A percentile compares a stretch with the other conserved stretches of the same genome.
Evolutionary conservation across 176 grass and related monocot species (phyloP).

Genomic region (Oryza meyeriana): DNA sequence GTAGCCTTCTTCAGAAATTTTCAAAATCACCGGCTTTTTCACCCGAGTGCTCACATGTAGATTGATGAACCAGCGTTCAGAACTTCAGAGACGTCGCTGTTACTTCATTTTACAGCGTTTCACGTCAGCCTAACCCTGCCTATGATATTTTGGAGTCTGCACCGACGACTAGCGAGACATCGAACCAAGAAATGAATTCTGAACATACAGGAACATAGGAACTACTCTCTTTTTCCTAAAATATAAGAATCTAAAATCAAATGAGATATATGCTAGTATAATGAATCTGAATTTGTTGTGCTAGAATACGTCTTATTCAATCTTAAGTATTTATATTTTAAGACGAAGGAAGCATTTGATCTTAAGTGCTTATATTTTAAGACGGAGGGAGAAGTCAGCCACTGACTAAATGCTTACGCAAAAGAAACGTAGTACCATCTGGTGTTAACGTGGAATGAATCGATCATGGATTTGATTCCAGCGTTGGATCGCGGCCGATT

Average conservation of each 20-base stretch:
- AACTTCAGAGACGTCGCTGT: not conserved
- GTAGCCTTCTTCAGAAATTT: too few species aligned
- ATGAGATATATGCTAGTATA: too few species aligned
- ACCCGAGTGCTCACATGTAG: not conserved
- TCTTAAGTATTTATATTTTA: too few species aligned
- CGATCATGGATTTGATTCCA: not conserved
- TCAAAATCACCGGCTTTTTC: not conserved
- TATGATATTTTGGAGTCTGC: not conserved
- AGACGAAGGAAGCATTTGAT: too few species aligned
- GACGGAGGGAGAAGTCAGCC: not conserved
- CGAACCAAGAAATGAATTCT: not conserved
- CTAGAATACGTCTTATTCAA: too few species aligned
- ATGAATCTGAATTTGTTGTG: too few species aligned
- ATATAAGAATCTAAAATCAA: too few species aligned
- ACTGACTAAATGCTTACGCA: conserved; percentile 22
- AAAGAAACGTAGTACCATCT: conserved; percentile 19
- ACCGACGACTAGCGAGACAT: not conserved
- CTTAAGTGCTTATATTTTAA: too few species aligned
- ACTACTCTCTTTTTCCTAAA: too few species aligned
- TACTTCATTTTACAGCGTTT: conserved; percentile 21
- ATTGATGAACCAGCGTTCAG: not conserved
- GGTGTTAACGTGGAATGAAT: not conserved
- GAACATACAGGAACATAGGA: too few species aligned
- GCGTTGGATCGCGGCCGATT: not conserved
- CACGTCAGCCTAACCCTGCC: conserved; percentile 18